Evolutionary conservation across 2,329 filamentous ascomycete genomes (phyloP).

Genomic region (Orbilia oligospora): DNA sequence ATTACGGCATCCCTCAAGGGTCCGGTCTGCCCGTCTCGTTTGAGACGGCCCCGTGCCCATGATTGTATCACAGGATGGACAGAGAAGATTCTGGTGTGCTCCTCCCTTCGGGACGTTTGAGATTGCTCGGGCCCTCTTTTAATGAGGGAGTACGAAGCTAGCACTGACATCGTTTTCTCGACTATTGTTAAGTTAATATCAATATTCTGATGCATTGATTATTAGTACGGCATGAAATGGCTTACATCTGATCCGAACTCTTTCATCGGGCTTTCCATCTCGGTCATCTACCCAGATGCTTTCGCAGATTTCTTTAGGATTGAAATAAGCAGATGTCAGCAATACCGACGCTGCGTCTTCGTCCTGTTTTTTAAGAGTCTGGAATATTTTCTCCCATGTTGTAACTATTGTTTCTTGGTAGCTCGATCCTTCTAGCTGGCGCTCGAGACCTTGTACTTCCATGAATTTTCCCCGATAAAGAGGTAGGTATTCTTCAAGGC

Average conservation of each 20-base stretch:
- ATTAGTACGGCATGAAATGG: no score
- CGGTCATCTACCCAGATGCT: slow-evolving; percentile 36
- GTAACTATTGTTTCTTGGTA: slow-evolving; percentile 43
- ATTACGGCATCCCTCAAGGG: background rate
- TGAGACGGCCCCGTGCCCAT: background rate
- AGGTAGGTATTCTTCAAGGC: background rate
- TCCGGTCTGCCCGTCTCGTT: background rate
- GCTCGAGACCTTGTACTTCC: slow-evolving; percentile 5
- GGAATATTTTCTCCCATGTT: slow-evolving; percentile 57
- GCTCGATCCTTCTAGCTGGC: background rate
- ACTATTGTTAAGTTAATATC: background rate
- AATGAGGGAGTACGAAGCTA: slow-evolving; percentile 44
- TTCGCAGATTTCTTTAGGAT: slow-evolving; percentile 54
- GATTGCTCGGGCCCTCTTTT: background rate
- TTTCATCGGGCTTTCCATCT: background rate
- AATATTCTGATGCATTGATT: background rate
- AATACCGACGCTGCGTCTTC: slow-evolving; percentile 53
- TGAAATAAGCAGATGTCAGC: slow-evolving; percentile 40
- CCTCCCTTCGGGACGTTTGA: no score
- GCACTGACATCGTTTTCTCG: slow-evolving; percentile 13
- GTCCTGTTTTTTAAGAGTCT: slow-evolving; percentile 31
- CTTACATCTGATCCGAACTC: background rate
- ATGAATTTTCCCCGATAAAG: slow-evolving; percentile 48
- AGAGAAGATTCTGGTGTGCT: background rate
- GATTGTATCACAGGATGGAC: slow-evolving; percentile 1